Evolutionary conservation across 2,329 filamentous ascomycete species (phyloP).

Genomic region (Aspergillus phoenicis): DNA sequence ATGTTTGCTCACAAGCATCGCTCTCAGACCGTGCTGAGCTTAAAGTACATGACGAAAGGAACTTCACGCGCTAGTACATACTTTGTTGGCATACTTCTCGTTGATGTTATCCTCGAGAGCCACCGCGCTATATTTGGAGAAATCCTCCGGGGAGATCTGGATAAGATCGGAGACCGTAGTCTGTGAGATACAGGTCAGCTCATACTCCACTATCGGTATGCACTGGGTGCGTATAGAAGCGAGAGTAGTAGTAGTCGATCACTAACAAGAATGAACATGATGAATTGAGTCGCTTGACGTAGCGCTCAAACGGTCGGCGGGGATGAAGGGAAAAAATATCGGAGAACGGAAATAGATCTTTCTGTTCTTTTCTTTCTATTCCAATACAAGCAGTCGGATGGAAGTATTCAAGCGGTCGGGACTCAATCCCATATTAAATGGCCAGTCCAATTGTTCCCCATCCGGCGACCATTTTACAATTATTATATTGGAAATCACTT

Average conservation of each 20-base stretch:
- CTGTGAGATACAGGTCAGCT: conserved; percentile 51
- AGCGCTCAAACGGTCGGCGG: conserved; percentile 3
- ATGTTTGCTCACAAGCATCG: not conserved
- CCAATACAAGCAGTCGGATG: conserved; percentile 13
- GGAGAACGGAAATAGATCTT: not conserved
- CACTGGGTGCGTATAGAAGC: not conserved
- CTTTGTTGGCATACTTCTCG: conserved; percentile 92
- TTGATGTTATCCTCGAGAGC: conserved; percentile 98
- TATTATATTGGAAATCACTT: no score
- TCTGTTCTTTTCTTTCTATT: conserved; percentile 14
- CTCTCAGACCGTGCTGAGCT: not conserved
- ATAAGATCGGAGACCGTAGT: conserved; percentile 93
- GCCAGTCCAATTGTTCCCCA: not conserved
- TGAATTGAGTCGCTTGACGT: conserved; percentile 12
- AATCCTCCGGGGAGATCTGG: conserved; percentile 86
- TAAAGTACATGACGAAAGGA: not conserved
- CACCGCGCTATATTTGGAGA: conserved; percentile 75
- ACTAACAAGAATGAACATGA: conserved; percentile 56
- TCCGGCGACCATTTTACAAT: not conserved
- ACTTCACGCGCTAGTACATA: conserved; percentile 34
- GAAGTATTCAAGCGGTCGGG: conserved; percentile 5
- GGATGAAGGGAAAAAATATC: not conserved
- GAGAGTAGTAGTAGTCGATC: conserved; percentile 18
- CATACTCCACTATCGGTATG: not conserved
- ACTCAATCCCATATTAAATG: conserved; percentile 23